A percentile compares a stretch with the other conserved stretches of the same genome.
These are phyloP conservation scores for Tolypocladium ovalisporum DNA, from an alignment of 2,329 filamentous ascomycete species.

Conservation along the genomic window DNA sequence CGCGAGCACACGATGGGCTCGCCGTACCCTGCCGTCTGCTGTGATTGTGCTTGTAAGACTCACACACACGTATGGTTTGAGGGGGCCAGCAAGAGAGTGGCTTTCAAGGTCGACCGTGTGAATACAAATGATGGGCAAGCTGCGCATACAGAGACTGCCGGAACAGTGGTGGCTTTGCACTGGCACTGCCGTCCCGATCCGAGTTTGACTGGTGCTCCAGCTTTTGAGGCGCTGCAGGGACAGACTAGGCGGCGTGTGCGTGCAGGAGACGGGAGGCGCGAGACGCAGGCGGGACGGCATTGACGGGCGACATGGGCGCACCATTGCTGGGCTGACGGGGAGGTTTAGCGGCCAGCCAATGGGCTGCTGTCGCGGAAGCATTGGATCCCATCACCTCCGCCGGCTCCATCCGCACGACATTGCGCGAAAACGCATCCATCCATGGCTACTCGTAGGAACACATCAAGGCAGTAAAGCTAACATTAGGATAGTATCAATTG, in stretches of 20 bases:
- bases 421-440: too few relatives aligned
- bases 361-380: background rate
- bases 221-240: background rate
- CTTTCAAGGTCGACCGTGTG: background rate
- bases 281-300: background rate
- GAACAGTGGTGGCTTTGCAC: background rate
- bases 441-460: too few relatives aligned
- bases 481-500: constrained; percentile 22
- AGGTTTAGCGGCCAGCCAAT: background rate
- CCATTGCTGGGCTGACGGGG: background rate
- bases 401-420: background rate
- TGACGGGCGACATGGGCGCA: background rate
- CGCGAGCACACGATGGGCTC: background rate
- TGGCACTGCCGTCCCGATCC: background rate
- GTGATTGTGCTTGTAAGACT: too few relatives aligned
- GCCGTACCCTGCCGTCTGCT: too few relatives aligned
- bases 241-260: background rate
- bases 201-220: background rate
- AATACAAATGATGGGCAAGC: background rate
- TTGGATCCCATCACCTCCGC: background rate
- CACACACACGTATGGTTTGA: background rate
- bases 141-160: background rate
- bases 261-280: background rate
- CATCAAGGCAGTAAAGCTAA: background rate
- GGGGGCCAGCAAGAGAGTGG: background rate